Evolutionary conservation across 176 grass and related monocot species (phyloP).

Genomic region (Leersia perrieri): DNA sequence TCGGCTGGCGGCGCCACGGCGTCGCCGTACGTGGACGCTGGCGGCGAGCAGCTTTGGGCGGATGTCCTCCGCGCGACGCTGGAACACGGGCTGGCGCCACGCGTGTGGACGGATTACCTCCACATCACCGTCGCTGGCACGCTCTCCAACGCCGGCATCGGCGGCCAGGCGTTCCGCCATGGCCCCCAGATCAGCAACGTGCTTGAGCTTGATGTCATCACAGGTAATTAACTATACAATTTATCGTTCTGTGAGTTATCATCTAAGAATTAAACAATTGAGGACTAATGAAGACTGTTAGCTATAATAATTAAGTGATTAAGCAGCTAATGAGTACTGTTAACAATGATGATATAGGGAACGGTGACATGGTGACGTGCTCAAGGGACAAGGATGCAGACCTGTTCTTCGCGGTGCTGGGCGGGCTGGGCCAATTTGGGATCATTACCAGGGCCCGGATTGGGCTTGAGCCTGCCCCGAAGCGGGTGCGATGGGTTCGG

Average conservation of each 20-base stretch:
- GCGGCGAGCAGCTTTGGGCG: constrained; percentile 62
- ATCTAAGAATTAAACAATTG: background rate
- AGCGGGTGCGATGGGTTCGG: constrained; percentile 42
- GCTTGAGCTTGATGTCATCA: constrained; percentile 61
- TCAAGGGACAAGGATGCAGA: constrained; percentile 38
- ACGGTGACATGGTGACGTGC: constrained; percentile 52
- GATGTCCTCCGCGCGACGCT: constrained; percentile 55
- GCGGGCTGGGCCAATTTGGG: constrained; percentile 62
- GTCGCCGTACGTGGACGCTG: constrained; percentile 47
- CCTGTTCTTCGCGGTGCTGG: constrained; percentile 57
- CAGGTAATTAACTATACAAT: constrained; percentile 28
- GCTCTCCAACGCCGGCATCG: constrained; percentile 75
- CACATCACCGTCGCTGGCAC: constrained; percentile 62
- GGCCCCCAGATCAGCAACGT: constrained; percentile 77
- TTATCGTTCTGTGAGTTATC: background rate
- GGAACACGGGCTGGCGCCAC: constrained; percentile 45
- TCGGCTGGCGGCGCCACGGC: background rate
- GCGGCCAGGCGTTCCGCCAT: constrained; percentile 68
- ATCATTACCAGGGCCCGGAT: constrained; percentile 66
- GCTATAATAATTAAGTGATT: background rate
- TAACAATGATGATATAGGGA: constrained; percentile 28
- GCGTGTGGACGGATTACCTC: too few relatives aligned
- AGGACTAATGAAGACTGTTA: too few relatives aligned
- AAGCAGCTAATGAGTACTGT: background rate
- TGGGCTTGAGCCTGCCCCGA: constrained; percentile 27